Base-by-base conservation (phyloP, 1,284 basidiomycete genomes). In the Ceratobasidium sp. region DNA sequence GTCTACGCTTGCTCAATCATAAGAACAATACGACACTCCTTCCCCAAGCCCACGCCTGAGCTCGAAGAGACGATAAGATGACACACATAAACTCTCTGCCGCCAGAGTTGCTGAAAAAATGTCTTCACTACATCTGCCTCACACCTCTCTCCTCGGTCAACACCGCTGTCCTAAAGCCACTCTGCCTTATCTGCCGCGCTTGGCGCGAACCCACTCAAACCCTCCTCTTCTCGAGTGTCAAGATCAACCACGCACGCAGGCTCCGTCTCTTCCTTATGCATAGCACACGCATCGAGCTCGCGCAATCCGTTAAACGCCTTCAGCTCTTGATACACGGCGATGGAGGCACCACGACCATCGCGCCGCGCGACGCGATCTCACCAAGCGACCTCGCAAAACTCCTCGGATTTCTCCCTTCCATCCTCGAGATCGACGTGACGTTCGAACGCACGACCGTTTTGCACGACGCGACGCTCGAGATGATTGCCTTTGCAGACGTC, bases 371-470 rank as follows among this genome's bases (percentile, higher is more conserved):
- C 45, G 56, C 44, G 1, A 71, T 71, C 31, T n/a, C 56, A 45
- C 56, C 67, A 29, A 54, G 56, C 31, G 67, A 71, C 27, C 67
- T 71, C 44, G 67, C 67, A 14, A 71, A 71, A 47, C 50, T 71
- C 14, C 67, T 71, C 56, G 67, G 67, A 5, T 71, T 71, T 27
- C 67, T 71, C 27, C 67, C 67, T 11, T 71, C 67, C 11, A 71
- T 71, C 27, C 47, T 71, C 36, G 67, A 71, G 33, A 48, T 71
- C 22, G 67, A 71, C 44, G 67, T 71, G 17, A 59, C 56, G 29
- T 71, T 71, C 48, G 67, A 71, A 71, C 67, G 67, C 9, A 71
- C 67, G 7, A 71, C 67, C 29, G 67, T 71, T 19, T 27, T 71
- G 9, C 67, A 60, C 56, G 67, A 71, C 56, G 67, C 47, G 29